These are phyloP conservation scores for Salvia miltiorrhiza DNA, from an alignment of 257 asterid species.

Conservation along the genomic window DNA sequence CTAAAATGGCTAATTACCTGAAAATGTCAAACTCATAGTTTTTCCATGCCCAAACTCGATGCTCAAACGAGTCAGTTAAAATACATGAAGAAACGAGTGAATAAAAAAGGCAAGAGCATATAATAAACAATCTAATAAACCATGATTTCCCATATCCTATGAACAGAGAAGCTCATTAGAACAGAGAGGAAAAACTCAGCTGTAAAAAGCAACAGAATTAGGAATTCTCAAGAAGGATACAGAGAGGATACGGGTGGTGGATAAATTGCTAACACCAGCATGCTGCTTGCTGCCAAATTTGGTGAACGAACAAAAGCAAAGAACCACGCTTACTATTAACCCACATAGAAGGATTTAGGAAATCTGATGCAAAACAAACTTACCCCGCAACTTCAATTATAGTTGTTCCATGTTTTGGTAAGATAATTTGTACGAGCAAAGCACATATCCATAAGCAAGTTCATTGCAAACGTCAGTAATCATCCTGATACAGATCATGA, in stretches of 20 bases:
- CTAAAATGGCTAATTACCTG: slow-evolving; percentile 17
- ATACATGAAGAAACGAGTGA: neutral
- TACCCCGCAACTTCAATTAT: slow-evolving; percentile 38
- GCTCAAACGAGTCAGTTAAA: slow-evolving; percentile 17
- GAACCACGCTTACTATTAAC: slow-evolving; percentile 21
- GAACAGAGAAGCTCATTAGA: neutral
- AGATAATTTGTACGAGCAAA: neutral
- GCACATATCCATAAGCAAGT: slow-evolving; percentile 14
- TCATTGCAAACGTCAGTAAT: slow-evolving; percentile 21
- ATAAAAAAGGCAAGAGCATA: neutral
- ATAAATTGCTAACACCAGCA: slow-evolving; percentile 50
- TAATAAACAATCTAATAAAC: neutral
- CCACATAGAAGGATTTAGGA: slow-evolving; percentile 15
- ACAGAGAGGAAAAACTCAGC: neutral
- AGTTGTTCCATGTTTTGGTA: slow-evolving; percentile 15
- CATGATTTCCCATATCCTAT: neutral
- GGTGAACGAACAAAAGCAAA: slow-evolving; percentile 27
- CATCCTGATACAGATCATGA: slow-evolving; percentile 26
- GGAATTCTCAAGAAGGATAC: slow-evolving; percentile 57
- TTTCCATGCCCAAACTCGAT: slow-evolving; percentile 7
- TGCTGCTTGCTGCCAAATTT: slow-evolving; percentile 54
- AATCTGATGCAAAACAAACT: slow-evolving; percentile 25
- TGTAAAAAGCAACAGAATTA: neutral
- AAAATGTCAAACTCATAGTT: slow-evolving; percentile 9
- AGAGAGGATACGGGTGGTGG: slow-evolving; percentile 71